A percentile compares a stretch with the other conserved stretches of the same genome.
phyloP scores from a whole-genome alignment of 2,329 filamentous ascomycete species.

The Nemania diffusa region DNA sequence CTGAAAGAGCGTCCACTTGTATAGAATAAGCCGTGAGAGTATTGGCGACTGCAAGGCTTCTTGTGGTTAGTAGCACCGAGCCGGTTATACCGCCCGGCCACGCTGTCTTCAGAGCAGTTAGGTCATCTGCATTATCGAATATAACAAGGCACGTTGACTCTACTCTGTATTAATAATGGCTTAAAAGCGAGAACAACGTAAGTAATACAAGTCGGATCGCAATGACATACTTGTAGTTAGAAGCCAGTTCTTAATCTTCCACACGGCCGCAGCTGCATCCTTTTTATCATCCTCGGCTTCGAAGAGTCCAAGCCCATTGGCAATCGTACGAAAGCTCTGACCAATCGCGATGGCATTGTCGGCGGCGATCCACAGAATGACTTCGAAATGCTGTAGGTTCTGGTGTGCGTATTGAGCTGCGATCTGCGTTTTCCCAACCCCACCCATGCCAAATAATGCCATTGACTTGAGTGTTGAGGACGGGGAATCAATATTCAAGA shows the following conservation, averaged over 20 bases:
- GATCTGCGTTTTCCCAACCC: slow-evolving; percentile 49
- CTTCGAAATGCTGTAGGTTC: slow-evolving; percentile 33
- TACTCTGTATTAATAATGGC: background rate
- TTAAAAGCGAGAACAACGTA: background rate
- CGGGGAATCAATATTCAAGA: background rate
- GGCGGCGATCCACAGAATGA: slow-evolving; percentile 39
- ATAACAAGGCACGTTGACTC: slow-evolving; percentile 40
- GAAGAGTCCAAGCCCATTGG: slow-evolving; percentile 40
- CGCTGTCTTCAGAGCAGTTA: slow-evolving; percentile 38
- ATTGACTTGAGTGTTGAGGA: slow-evolving; percentile 38
- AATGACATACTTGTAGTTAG: slow-evolving; percentile 32
- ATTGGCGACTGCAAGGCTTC: slow-evolving; percentile 28
- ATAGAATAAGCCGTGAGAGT: slow-evolving; percentile 15
- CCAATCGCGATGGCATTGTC: slow-evolving; percentile 37
- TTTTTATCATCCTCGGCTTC: slow-evolving; percentile 34
- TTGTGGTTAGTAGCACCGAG: slow-evolving; percentile 33
- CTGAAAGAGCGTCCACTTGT: slow-evolving; percentile 21
- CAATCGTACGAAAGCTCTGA: slow-evolving; percentile 30
- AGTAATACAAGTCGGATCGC: background rate
- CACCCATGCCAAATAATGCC: slow-evolving; percentile 48
- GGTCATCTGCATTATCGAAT: slow-evolving; percentile 48
- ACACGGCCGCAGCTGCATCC: slow-evolving; percentile 37
- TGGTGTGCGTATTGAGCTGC: slow-evolving; percentile 45
- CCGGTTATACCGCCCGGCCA: slow-evolving; percentile 42
- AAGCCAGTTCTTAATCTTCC: slow-evolving; percentile 46